A percentile compares a stretch with the other conserved stretches of the same genome.
Evolutionary conservation across 768 basidiomycete genomes (phyloP).

Genomic region (Termitomyces titanicus): DNA sequence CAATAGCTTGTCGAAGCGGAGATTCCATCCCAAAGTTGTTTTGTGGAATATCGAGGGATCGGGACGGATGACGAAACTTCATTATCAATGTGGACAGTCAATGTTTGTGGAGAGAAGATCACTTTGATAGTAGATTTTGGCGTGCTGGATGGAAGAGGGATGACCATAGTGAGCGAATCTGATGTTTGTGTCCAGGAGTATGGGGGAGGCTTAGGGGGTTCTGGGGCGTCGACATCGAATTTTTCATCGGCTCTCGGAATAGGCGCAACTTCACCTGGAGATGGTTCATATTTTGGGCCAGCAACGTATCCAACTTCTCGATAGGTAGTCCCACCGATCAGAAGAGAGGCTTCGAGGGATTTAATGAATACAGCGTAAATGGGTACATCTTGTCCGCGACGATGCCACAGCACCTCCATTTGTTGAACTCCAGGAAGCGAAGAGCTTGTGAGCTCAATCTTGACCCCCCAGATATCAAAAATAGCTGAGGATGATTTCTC

Average conservation of each 20-base stretch:
- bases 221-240: conserved; percentile 36
- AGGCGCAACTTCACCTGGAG: conserved; percentile 62
- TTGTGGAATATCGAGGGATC: conserved; percentile 58
- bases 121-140: conserved; percentile 63
- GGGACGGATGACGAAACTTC: conserved; percentile 29
- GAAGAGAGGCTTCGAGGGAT: conserved; percentile 42
- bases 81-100: conserved; percentile 60
- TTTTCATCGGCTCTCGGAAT: conserved; percentile 63
- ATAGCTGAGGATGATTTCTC: conserved; percentile 29
- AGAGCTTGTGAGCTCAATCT: conserved; percentile 41
- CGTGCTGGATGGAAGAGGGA: conserved; percentile 76
- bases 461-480: conserved; percentile 67
- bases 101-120: conserved; percentile 55
- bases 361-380: conserved; percentile 48
- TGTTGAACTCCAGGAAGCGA: conserved; percentile 27
- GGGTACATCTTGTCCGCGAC: conserved; percentile 70
- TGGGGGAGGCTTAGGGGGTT: conserved; percentile 57
- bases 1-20: conserved; percentile 79
- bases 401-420: conserved; percentile 64
- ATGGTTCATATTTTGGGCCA: conserved; percentile 47
- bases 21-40: conserved; percentile 78
- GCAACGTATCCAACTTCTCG: conserved; percentile 32
- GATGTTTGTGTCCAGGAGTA: conserved; percentile 93
- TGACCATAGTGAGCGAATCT: conserved; percentile 78
- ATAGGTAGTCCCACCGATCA: conserved; percentile 60